Conservation (phyloP, 495 filamentous ascomycete genomes). For the Podospora appendiculata region DNA sequence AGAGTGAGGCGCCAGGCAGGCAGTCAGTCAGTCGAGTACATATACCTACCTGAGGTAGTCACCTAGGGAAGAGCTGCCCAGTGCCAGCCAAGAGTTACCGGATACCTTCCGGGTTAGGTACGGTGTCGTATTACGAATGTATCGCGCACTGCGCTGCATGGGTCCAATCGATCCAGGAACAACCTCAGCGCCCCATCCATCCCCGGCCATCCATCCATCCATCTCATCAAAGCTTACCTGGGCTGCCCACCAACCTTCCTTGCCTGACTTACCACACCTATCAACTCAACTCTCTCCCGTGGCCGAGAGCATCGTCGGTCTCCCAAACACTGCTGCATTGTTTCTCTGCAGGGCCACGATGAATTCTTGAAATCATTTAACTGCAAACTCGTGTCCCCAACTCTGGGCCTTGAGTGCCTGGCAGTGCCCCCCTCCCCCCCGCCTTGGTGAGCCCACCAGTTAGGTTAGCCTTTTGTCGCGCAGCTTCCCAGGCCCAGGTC, state of each 20-base stretch:
- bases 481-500: too few relatives aligned
- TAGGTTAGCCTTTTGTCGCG: neutral
- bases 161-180: conserved; percentile 5
- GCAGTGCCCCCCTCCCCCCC: neutral
- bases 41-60: too few relatives aligned
- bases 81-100: too few relatives aligned
- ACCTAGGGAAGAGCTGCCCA: too few relatives aligned
- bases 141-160: neutral
- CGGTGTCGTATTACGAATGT: too few relatives aligned
- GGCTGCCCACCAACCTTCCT: neutral
- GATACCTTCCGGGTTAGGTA: too few relatives aligned
- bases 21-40: too few relatives aligned
- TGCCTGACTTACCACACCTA: neutral
- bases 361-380: neutral
- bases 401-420: too few relatives aligned
- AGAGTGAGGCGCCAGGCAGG: too few relatives aligned
- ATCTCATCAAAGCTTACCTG: too few relatives aligned
- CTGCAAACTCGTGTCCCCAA: too few relatives aligned
- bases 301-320: neutral
- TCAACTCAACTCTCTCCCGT: neutral
- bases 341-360: neutral
- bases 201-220: too few relatives aligned
- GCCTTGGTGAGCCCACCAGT: neutral
- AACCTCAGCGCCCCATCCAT: neutral
- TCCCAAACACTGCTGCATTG: neutral